Conservation (phyloP, 148 eudicot species). For the Rhododendron simsii region DNA sequence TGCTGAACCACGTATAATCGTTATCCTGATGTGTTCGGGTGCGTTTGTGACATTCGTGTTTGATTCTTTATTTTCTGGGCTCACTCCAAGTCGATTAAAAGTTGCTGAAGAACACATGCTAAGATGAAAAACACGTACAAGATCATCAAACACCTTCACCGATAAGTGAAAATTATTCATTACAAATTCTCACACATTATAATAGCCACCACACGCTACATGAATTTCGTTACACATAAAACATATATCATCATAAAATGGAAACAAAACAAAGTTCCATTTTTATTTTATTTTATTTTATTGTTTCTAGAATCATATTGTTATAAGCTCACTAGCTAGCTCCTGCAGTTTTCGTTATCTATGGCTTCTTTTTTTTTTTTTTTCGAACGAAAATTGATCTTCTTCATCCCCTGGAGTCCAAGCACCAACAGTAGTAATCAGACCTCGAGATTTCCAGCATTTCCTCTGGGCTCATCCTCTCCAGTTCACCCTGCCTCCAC, state of each 20-base stretch:
- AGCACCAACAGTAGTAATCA: constrained; percentile 89
- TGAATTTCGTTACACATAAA: too few species aligned
- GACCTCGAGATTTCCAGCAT: constrained; percentile 68
- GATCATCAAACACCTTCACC: background rate
- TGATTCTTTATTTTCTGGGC: background rate
- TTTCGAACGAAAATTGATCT: background rate
- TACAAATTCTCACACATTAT: background rate
- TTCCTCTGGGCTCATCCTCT: constrained; percentile 70
- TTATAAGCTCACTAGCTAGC: background rate
- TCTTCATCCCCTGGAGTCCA: constrained; percentile 40
- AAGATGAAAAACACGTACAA: background rate
- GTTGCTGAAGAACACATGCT: background rate
- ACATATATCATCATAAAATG: background rate
- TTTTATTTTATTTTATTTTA: background rate
- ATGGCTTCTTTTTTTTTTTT: background rate
- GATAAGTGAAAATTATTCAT: constrained; percentile 1
- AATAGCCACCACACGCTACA: background rate
- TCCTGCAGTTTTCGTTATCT: background rate
- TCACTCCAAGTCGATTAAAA: background rate
- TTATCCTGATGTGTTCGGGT: background rate
- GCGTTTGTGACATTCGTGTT: background rate
- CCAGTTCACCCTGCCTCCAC: constrained; percentile 78
- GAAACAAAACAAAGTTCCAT: background rate
- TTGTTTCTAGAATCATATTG: background rate
- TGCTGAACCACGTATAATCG: background rate